Evolutionary conservation across 345 rosid species (phyloP), one percentile per base, ranked within the genome.

Genomic region (Conringia planisiliqua): DNA sequence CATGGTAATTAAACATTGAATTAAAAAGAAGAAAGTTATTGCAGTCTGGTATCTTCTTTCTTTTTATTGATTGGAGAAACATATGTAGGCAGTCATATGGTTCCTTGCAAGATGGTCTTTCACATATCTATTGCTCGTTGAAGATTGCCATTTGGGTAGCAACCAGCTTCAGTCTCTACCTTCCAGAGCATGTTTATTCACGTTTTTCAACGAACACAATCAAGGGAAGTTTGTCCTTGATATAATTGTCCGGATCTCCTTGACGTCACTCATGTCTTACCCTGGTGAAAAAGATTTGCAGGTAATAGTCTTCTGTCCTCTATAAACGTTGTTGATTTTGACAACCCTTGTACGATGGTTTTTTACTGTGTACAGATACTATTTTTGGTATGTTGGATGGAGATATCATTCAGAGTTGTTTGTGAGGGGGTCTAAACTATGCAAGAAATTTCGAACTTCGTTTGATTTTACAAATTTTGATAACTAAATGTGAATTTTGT

Each of bases 281-380:
- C 96, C 99, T 36, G 99, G 99, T 78, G 97, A 92, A 82, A 95
- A 87, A 42, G 85, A 86, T 84, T 85, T 95, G 87, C 99, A 95
- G 97, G 99, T 95, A 61, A 61, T 63, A 69, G 30, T 36, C 16
- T 55, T 71, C 35, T 62, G 58, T 62, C 59, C 38, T 55, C 8
- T 50, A 27, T 22, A 64, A 58, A 38, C 14, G 3, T 62, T 44
- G 26, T 64, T 52, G 38, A 26, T 39, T 60, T 48, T 64, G 66
- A 26, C 46, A 74, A 64, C 57, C 46, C 46, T 59, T 59, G 8
- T 58, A 13, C 60, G 63, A 46, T 46, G 32, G 38, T n/a, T 71
- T 40, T 47, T 61, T 20, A 39, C 20, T 5, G 38, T 60, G 56
- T n/a, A 47, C 22, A 48, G 39, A 7, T 55, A 59, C 62, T 46